Conservation (phyloP, 768 basidiomycete genomes). For the Boletus speciosus region DNA sequence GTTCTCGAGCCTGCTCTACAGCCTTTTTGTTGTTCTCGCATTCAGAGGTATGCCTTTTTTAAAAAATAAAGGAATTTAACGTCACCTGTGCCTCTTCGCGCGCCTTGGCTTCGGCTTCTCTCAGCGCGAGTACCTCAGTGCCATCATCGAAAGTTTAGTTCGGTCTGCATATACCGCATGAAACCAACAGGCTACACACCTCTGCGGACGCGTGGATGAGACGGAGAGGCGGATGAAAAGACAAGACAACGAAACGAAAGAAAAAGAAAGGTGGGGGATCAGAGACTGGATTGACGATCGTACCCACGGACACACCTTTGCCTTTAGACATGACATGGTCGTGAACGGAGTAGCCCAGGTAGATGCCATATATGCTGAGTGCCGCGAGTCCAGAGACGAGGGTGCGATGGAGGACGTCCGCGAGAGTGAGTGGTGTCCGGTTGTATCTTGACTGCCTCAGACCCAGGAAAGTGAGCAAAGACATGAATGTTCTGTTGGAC, state of each 20-base stretch:
- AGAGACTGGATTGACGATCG: neutral
- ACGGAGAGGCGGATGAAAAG: neutral
- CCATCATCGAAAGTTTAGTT: neutral
- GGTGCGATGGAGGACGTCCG: conserved; percentile 30
- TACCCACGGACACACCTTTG: conserved; percentile 20
- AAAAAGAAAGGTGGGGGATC: neutral
- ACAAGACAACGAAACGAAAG: neutral
- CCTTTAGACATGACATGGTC: conserved; percentile 31
- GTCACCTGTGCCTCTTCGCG: conserved; percentile 18
- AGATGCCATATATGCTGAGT: conserved; percentile 30
- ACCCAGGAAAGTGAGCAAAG: conserved; percentile 27
- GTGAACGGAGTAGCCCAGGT: conserved; percentile 32
- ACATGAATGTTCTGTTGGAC: conserved; percentile 15
- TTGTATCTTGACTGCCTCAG: conserved; percentile 21
- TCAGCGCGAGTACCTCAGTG: conserved; percentile 20
- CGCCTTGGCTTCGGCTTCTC: conserved; percentile 20
- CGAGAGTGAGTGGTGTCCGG: conserved; percentile 23
- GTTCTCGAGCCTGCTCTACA: conserved; percentile 28
- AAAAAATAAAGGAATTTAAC: neutral
- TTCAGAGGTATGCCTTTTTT: neutral
- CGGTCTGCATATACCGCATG: neutral
- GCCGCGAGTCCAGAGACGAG: conserved; percentile 28
- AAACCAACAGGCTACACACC: conserved; percentile 13
- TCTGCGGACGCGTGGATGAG: conserved; percentile 4
- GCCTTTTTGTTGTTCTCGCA: conserved; percentile 10